phyloP scores from a whole-genome alignment of 768 basidiomycete species.

The Dioszegia crocea region DNA sequence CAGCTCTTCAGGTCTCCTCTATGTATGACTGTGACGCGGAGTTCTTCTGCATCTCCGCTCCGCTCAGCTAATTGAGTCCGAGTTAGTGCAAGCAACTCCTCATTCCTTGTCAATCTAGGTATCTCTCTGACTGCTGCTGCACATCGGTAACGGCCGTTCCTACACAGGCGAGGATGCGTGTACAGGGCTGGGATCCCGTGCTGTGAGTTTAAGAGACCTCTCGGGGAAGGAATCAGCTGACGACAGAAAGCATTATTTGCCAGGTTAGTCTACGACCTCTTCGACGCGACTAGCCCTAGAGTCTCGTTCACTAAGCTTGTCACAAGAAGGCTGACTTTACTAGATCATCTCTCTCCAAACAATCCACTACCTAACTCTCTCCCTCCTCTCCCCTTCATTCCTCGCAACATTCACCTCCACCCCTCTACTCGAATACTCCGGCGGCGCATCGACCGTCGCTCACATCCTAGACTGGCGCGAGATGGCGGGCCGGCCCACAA shows the following conservation, averaged over 20 bases:
- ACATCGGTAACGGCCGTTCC: too few species aligned
- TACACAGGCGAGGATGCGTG: slow-evolving; percentile 22
- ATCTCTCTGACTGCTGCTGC: too few species aligned
- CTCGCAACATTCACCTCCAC: slow-evolving; percentile 63
- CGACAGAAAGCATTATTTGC: slow-evolving; percentile 62
- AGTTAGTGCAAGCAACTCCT: too few species aligned
- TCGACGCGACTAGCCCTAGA: too few species aligned
- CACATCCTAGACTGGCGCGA: slow-evolving; percentile 93
- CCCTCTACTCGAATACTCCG: slow-evolving; percentile 39
- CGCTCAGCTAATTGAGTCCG: too few species aligned
- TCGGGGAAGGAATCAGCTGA: background rate
- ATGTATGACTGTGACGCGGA: too few species aligned
- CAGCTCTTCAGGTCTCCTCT: too few species aligned
- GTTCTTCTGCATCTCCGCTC: too few species aligned
- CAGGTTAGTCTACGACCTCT: slow-evolving; percentile 66
- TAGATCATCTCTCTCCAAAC: slow-evolving; percentile 92
- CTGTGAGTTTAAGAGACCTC: slow-evolving; percentile 48
- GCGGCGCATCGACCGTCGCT: slow-evolving; percentile 42
- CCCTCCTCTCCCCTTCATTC: slow-evolving; percentile 73
- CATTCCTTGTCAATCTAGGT: too few species aligned
- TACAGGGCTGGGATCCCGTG: slow-evolving; percentile 79
- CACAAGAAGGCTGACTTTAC: too few species aligned
- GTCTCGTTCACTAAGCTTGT: too few species aligned
- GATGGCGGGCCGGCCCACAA: slow-evolving; percentile 79
- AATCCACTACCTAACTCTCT: slow-evolving; percentile 85